Evolutionary conservation across 768 basidiomycete species (phyloP), one percentile per base, ranked within the genome.

Genomic region (Serpula lacrymans): DNA sequence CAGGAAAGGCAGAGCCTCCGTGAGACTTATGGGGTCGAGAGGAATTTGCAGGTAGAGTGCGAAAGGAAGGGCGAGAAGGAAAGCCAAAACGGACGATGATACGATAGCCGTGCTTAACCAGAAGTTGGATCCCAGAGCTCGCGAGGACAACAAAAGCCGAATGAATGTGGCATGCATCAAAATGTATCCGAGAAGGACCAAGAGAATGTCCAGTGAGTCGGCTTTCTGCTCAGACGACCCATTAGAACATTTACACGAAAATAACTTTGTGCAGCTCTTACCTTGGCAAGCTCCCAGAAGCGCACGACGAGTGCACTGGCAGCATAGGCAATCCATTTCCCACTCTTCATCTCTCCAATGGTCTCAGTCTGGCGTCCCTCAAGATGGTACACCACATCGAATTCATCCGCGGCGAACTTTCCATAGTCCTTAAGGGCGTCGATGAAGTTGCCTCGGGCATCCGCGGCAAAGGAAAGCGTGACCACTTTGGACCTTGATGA

Each of bases 101-200:
- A 97, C 57, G 35, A 96, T 87, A 27, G 89, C 88, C 11, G 78
- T 70, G 50, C 47, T 51, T 23, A 85, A 69, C 82, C 81, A 84
- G 57, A 84, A 78, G 50, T 76, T 79, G 68, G 66, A 78, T 17
- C 92, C 92, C 23, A 99, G 76, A 14, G 83, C 80, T 17, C 95
- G 80, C 47, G 93, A 91, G 47, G 88, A 87, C 49, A 85, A 70
- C 66, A 95, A 86, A 37, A 98, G 77, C 37, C 91, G 82, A 59
- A 93, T 80, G 67, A 99, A 98, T 2, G 94, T 95, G 4, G 72
- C 76, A 67, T 97, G 93, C 96, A 99, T 98, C 32, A 98, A 74
- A 39, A 94, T 65, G 61, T 98, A 98, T 11, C 95, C 96, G 9
- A 88, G 74, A 14, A 97, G 77, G 52, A 99, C 91, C 48, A 98